A percentile compares a stretch with the other conserved stretches of the same genome.
Conservation (phyloP, 176 grass and related monocot genomes). For the Hyparrhenia diplandra region DNA sequence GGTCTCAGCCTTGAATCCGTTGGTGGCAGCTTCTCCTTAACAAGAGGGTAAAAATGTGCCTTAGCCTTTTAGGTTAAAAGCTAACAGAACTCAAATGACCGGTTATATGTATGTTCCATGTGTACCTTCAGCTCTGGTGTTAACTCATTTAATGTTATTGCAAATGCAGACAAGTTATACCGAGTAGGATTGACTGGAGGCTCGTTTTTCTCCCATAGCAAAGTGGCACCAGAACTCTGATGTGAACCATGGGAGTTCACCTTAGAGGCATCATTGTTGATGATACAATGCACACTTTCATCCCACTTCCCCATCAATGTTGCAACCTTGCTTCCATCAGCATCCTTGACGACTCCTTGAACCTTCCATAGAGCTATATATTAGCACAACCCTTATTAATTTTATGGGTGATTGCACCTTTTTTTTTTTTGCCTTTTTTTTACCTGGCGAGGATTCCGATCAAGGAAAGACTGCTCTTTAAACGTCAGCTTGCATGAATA, state of each 20-base stretch:
- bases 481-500: conserved; percentile 82
- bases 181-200: conserved; percentile 71
- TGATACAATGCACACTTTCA: conserved; percentile 50
- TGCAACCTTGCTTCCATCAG: conserved; percentile 54
- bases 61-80: conserved; percentile 32
- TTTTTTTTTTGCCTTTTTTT: neutral
- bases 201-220: conserved; percentile 83
- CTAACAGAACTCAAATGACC: conserved; percentile 18
- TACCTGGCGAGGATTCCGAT: conserved; percentile 86
- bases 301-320: conserved; percentile 81
- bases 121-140: conserved; percentile 64
- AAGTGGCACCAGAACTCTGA: conserved; percentile 37
- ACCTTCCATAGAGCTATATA: conserved; percentile 51
- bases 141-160: conserved; percentile 83
- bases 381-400: conserved; percentile 38
- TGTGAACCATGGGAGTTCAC: conserved; percentile 19
- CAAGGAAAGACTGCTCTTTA: conserved; percentile 83
- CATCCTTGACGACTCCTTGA: conserved; percentile 62
- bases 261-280: conserved; percentile 43
- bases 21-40: conserved; percentile 86
- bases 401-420: neutral
- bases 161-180: conserved; percentile 89
- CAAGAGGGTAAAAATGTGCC: neutral
- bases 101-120: conserved; percentile 3
- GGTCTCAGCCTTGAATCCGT: conserved; percentile 93